Evolutionary conservation across 2,329 filamentous ascomycete genomes (phyloP).

Genomic region (Cytospora leucostoma): DNA sequence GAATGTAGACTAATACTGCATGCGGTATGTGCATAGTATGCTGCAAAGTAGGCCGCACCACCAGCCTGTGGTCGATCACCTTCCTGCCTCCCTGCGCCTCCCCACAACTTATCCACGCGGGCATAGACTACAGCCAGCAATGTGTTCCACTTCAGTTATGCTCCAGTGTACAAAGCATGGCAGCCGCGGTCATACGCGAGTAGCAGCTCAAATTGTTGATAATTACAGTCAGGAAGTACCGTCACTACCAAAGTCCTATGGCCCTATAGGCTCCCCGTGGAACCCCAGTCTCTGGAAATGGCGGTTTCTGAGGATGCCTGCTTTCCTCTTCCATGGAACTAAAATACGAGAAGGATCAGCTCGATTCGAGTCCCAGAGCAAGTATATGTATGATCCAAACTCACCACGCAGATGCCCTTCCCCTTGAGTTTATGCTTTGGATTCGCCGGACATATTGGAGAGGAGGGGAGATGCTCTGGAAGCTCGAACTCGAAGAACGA

Average conservation of each 20-base stretch:
- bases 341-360: background rate
- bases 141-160: background rate
- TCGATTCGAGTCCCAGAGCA: background rate
- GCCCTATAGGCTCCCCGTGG: background rate
- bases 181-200: background rate
- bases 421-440: slow-evolving; percentile 46
- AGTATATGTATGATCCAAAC: slow-evolving; percentile 1
- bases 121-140: too few species aligned
- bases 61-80: too few species aligned
- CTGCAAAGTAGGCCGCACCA: too few species aligned
- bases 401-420: slow-evolving; percentile 49
- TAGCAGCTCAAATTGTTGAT: background rate
- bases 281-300: background rate
- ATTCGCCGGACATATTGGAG: slow-evolving; percentile 55
- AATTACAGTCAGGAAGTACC: background rate
- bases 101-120: too few species aligned
- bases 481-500: slow-evolving; percentile 49
- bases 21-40: too few species aligned
- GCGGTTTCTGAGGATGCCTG: background rate
- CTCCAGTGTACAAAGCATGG: background rate
- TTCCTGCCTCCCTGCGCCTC: too few species aligned
- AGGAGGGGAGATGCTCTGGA: slow-evolving; percentile 53
- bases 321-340: slow-evolving; percentile 30
- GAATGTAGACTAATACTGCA: too few species aligned
- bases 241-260: background rate